phyloP scores from a whole-genome alignment of 148 eudicot genomes.

The Vaccinium darrowii region DNA sequence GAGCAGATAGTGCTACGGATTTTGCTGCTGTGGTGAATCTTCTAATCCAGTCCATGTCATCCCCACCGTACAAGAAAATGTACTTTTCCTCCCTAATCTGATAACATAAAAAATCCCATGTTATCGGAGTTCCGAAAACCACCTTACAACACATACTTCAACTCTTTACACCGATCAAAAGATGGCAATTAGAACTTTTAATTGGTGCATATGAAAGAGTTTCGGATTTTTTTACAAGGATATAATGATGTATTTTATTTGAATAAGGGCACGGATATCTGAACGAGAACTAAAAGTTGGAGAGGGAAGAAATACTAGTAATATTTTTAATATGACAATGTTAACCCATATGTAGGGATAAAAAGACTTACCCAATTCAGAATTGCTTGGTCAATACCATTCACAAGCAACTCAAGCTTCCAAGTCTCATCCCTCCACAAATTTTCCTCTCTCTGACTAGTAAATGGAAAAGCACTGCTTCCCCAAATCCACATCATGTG shows the following conservation, averaged over 20 bases:
- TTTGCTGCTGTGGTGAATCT: slow-evolving; percentile 17
- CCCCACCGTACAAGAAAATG: slow-evolving; percentile 50
- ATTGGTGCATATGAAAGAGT: too few relatives aligned
- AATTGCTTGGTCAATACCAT: slow-evolving; percentile 47
- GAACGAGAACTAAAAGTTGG: too few relatives aligned
- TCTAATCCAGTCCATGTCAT: slow-evolving; percentile 37
- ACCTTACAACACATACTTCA: too few relatives aligned
- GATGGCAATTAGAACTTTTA: too few relatives aligned
- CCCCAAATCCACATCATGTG: slow-evolving; percentile 89
- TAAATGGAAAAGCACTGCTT: slow-evolving; percentile 63
- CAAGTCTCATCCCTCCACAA: slow-evolving; percentile 64
- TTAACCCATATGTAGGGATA: neutral
- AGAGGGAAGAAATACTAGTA: too few relatives aligned
- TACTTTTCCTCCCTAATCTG: slow-evolving; percentile 47
- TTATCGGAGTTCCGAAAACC: neutral
- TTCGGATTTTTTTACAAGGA: too few relatives aligned
- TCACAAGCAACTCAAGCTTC: slow-evolving; percentile 59
- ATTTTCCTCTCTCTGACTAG: slow-evolving; percentile 45
- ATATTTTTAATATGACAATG: neutral
- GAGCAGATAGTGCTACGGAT: slow-evolving; percentile 19
- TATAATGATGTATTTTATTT: too few relatives aligned
- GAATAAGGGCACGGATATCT: too few relatives aligned
- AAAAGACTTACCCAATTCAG: slow-evolving; percentile 44
- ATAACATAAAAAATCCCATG: neutral
- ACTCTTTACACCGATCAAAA: too few relatives aligned